Conservation (phyloP, 768 basidiomycete genomes). For the Lactarius psammicola region DNA sequence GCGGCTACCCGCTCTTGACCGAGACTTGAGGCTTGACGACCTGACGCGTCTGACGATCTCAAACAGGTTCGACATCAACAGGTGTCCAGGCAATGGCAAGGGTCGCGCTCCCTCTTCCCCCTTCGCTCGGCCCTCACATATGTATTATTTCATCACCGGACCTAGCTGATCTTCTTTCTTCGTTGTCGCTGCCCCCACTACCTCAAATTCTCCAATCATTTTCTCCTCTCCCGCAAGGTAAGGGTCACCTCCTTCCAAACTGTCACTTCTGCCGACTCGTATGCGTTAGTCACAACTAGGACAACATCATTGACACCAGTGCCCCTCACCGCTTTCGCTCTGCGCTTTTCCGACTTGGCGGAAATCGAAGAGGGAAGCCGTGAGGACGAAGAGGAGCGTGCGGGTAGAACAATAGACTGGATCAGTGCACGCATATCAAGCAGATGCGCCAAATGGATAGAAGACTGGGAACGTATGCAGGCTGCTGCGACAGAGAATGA, state of each 20-base stretch:
- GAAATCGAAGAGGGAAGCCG: slow-evolving; percentile 72
- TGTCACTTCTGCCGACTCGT: slow-evolving; percentile 15
- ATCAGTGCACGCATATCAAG: slow-evolving; percentile 67
- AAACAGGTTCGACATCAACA: not conserved
- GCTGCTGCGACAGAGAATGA: slow-evolving; percentile 35
- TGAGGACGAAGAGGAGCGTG: slow-evolving; percentile 78
- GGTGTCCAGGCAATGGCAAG: slow-evolving; percentile 19
- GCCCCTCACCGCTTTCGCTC: slow-evolving; percentile 65
- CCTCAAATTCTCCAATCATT: slow-evolving; percentile 80
- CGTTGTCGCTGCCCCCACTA: slow-evolving; percentile 63
- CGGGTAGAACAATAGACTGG: slow-evolving; percentile 83
- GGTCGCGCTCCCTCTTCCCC: slow-evolving; percentile 58
- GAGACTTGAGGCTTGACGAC: too few species aligned
- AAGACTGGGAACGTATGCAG: slow-evolving; percentile 53
- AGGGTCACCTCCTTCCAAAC: not conserved
- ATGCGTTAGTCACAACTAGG: slow-evolving; percentile 64
- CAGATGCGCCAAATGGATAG: slow-evolving; percentile 68
- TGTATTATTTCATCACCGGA: slow-evolving; percentile 72
- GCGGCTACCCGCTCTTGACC: not conserved
- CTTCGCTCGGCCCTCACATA: slow-evolving; percentile 79
- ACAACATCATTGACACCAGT: slow-evolving; percentile 71
- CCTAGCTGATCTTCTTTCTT: slow-evolving; percentile 56
- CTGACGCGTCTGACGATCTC: too few species aligned
- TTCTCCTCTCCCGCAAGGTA: slow-evolving; percentile 80
- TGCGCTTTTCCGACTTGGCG: slow-evolving; percentile 73